These are phyloP conservation scores for Pseudoperonospora humuli DNA, from an alignment of 352 stramenopile genomes.

Conservation along the genomic window DNA sequence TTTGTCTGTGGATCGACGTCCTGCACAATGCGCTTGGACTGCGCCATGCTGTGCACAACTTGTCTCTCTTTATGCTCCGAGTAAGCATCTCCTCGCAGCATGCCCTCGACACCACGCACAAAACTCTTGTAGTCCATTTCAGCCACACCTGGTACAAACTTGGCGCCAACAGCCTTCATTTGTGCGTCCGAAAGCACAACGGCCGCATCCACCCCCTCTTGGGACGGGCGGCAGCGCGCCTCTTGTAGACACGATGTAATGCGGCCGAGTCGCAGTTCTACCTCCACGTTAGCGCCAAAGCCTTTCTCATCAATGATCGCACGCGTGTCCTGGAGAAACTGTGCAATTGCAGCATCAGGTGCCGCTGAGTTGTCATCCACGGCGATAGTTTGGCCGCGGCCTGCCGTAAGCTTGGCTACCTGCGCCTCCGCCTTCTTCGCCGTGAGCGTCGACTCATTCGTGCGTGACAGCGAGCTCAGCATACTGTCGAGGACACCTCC, in stretches of 20 bases:
- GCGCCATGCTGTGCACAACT: conserved; percentile 67
- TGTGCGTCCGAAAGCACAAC: conserved; percentile 60
- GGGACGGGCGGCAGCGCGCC: conserved; percentile 58
- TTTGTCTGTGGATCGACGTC: conserved; percentile 60
- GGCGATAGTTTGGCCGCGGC: conserved; percentile 57
- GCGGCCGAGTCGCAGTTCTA: conserved; percentile 76
- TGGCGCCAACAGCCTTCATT: conserved; percentile 73
- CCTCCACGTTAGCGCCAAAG: conserved; percentile 69
- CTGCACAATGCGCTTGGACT: conserved; percentile 73
- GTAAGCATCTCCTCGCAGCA: conserved; percentile 66
- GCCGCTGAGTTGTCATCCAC: conserved; percentile 57
- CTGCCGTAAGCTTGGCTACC: conserved; percentile 62
- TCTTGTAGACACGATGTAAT: conserved; percentile 75
- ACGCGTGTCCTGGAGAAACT: conserved; percentile 77
- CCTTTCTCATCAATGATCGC: conserved; percentile 69
- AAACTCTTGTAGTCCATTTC: conserved; percentile 69
- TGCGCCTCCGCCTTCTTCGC: conserved; percentile 69
- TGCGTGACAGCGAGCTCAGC: conserved; percentile 65
- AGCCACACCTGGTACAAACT: conserved; percentile 69
- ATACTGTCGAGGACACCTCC: conserved; percentile 48
- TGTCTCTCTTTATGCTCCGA: conserved; percentile 72
- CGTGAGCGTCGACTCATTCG: conserved; percentile 67
- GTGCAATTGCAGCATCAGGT: conserved; percentile 70
- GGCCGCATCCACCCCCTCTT: conserved; percentile 64
- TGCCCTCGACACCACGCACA: conserved; percentile 48